These are phyloP conservation scores for Gonapodya sp. DNA, from an alignment of 192 early-diverging fungal genomes.

Conservation along the genomic window DNA sequence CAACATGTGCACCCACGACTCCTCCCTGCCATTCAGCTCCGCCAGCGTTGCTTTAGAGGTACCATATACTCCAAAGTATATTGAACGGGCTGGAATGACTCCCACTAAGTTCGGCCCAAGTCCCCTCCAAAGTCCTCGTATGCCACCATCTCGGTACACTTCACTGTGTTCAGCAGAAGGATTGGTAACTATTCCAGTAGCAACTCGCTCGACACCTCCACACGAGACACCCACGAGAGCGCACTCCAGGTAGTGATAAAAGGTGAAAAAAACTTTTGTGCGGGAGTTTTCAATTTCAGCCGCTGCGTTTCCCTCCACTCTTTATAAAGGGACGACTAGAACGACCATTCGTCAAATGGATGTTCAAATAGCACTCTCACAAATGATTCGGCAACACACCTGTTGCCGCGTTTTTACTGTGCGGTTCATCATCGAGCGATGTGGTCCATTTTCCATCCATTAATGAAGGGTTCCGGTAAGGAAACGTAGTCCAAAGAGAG, in stretches of 20 bases:
- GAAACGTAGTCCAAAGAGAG: not conserved
- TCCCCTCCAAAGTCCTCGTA: conserved; percentile 84
- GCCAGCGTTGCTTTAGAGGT: conserved; percentile 76
- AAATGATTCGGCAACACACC: conserved; percentile 28
- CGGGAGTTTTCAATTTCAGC: not conserved
- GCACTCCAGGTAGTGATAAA: not conserved
- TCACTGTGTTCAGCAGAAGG: conserved; percentile 30
- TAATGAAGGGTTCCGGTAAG: not conserved
- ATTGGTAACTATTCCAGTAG: conserved; percentile 18
- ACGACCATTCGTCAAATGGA: not conserved
- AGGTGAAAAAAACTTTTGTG: not conserved
- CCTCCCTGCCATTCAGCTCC: conserved; percentile 66
- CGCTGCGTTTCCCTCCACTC: not conserved
- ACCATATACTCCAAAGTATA: conserved; percentile 89
- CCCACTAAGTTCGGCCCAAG: conserved; percentile 86
- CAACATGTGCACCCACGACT: conserved; percentile 65
- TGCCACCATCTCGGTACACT: conserved; percentile 67
- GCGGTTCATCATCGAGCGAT: not conserved
- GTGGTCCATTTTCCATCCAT: not conserved
- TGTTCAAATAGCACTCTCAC: not conserved
- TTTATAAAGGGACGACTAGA: conserved; percentile 6
- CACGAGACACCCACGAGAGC: not conserved
- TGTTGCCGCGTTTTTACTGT: conserved; percentile 83
- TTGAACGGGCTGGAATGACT: conserved; percentile 90
- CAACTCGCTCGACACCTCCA: not conserved